Evolutionary conservation across 805 yeast genomes (phyloP).

Genomic region (Teunomyces pallodes): DNA sequence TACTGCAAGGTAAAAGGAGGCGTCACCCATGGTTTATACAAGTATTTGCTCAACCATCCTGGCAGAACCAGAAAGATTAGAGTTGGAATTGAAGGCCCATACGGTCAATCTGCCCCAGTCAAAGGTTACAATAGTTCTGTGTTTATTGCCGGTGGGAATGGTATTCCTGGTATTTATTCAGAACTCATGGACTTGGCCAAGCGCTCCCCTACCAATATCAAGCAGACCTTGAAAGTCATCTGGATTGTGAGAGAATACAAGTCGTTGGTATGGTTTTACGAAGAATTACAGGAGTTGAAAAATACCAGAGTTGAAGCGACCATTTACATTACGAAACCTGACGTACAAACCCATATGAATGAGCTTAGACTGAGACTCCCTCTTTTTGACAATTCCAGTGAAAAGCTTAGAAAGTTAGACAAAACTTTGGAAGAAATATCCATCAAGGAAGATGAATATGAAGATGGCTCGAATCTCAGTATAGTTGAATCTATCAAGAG

Average conservation of each 20-base stretch:
- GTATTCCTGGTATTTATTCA: conserved; percentile 57
- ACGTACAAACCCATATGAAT: conserved; percentile 4
- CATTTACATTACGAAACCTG: conserved; percentile 29
- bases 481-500: conserved; percentile 6
- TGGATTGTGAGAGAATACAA: conserved; percentile 62
- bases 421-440: neutral
- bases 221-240: conserved; percentile 38
- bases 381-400: neutral
- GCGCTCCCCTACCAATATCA: conserved; percentile 16
- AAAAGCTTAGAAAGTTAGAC: neutral
- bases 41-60: conserved; percentile 24
- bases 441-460: conserved; percentile 1
- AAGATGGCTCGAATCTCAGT: neutral
- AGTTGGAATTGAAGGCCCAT: conserved; percentile 63
- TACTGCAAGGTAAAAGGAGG: conserved; percentile 39
- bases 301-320: conserved; percentile 25
- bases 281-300: conserved; percentile 35
- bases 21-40: conserved; percentile 30
- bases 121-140: conserved; percentile 52
- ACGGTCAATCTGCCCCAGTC: conserved; percentile 54
- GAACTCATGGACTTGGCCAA: conserved; percentile 32
- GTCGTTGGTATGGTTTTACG: conserved; percentile 49
- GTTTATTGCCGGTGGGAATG: conserved; percentile 72
- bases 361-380: conserved; percentile 3
- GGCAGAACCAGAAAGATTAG: conserved; percentile 25